These are phyloP conservation scores for Pleurotus cornucopiae DNA, from an alignment of 768 basidiomycete species.

Conservation along the genomic window DNA sequence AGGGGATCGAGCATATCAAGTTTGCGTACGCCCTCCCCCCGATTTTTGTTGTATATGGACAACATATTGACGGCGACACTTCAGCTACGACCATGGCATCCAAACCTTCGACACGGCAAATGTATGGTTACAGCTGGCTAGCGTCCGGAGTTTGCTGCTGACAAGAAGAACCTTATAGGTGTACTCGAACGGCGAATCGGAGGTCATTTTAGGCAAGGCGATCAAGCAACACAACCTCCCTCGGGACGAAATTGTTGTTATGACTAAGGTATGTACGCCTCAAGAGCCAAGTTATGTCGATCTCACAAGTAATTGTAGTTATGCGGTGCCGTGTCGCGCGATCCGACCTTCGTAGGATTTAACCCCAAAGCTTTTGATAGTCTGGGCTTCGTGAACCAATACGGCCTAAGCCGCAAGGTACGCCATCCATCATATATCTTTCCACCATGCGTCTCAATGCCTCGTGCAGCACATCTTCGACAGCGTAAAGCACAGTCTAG, in stretches of 20 bases:
- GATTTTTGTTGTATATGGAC: neutral
- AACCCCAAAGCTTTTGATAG: slow-evolving; percentile 22
- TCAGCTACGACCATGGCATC: slow-evolving; percentile 58
- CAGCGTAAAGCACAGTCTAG: slow-evolving; percentile 37
- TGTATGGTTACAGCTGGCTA: slow-evolving; percentile 15
- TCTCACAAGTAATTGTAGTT: slow-evolving; percentile 24
- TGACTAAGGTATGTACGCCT: slow-evolving; percentile 59
- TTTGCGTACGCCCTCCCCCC: slow-evolving; percentile 9
- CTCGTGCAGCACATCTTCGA: slow-evolving; percentile 52
- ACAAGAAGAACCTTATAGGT: slow-evolving; percentile 26
- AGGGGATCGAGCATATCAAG: slow-evolving; percentile 51
- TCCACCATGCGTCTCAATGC: slow-evolving; percentile 3
- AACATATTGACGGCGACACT: neutral
- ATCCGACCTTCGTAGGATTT: slow-evolving; percentile 9
- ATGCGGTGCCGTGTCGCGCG: slow-evolving; percentile 26
- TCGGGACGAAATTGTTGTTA: slow-evolving; percentile 74
- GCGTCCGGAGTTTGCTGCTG: neutral
- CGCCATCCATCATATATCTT: neutral
- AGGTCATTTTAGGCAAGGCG: slow-evolving; percentile 66
- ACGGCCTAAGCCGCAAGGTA: slow-evolving; percentile 36
- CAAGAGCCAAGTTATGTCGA: neutral
- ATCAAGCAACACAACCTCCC: slow-evolving; percentile 64
- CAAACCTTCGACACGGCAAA: slow-evolving; percentile 60
- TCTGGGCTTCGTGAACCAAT: slow-evolving; percentile 46
- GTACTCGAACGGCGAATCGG: slow-evolving; percentile 65